These are phyloP conservation scores for Royoungia palumana DNA, from an alignment of 768 basidiomycete species.

Conservation along the genomic window DNA sequence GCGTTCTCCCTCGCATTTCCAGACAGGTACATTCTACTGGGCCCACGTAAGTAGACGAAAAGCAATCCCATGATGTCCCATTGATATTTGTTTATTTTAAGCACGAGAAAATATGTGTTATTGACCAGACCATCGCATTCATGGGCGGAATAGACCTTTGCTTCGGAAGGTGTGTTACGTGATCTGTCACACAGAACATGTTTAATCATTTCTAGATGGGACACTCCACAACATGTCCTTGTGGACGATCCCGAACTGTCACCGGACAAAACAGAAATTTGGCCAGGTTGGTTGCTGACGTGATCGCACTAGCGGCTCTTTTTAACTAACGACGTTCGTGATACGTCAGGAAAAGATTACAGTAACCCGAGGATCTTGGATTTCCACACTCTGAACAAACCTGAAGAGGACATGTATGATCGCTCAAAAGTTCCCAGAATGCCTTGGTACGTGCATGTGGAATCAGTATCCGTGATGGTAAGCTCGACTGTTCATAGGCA, in stretches of 20 bases:
- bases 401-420: conserved; percentile 95
- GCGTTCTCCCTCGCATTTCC: conserved; percentile 95
- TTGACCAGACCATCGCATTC: conserved; percentile 96
- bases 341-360: conserved; percentile 80
- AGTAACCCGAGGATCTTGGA: conserved; percentile 86
- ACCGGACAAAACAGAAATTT: conserved; percentile 65
- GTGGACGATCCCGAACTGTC: conserved; percentile 76
- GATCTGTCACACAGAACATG: background rate
- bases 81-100: conserved; percentile 27
- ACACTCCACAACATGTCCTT: conserved; percentile 90
- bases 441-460: conserved; percentile 71
- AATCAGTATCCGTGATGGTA: background rate
- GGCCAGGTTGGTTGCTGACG: conserved; percentile 62
- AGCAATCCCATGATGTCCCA: background rate
- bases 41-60: conserved; percentile 68
- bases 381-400: conserved; percentile 83
- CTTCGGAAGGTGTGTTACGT: conserved; percentile 64
- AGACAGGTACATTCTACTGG: conserved; percentile 98
- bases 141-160: conserved; percentile 97
- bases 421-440: conserved; percentile 85
- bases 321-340: background rate
- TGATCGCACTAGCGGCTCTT: background rate
- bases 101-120: conserved; percentile 98
- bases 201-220: conserved; percentile 61
- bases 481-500: conserved; percentile 56